A percentile compares a stretch with the other conserved stretches of the same genome.
phyloP scores from a whole-genome alignment of 192 early-diverging fungal species.

The Funneliformis mosseae region DNA sequence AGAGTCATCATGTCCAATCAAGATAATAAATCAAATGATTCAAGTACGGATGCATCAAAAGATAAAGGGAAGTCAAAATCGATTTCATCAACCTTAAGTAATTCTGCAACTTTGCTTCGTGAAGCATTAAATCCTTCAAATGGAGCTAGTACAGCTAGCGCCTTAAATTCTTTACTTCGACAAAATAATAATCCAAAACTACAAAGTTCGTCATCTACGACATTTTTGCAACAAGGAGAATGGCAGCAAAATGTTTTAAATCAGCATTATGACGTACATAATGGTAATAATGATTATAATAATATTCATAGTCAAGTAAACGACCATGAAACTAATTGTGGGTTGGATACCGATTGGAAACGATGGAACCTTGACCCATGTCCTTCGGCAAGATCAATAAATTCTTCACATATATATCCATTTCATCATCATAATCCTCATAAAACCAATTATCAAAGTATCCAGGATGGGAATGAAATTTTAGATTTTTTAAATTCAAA shows the following conservation, averaged over 20 bases:
- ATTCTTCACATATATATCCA: not conserved
- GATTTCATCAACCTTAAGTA: not conserved
- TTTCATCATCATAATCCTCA: constrained; percentile 12
- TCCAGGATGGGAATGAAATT: constrained; percentile 36
- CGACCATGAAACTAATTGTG: not conserved
- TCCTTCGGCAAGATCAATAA: not conserved
- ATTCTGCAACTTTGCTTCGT: not conserved
- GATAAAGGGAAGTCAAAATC: not conserved
- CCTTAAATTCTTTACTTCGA: not conserved
- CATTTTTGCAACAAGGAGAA: not conserved
- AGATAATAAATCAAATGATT: not conserved
- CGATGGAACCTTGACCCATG: not conserved
- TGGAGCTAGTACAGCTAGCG: not conserved
- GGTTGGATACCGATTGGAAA: not conserved
- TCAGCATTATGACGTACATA: not conserved
- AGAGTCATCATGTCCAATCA: not conserved
- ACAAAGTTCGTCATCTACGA: not conserved
- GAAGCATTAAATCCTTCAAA: not conserved
- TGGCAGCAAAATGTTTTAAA: not conserved
- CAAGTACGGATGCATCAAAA: not conserved
- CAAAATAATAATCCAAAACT: not conserved
- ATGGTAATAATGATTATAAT: not conserved
- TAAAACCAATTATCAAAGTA: not conserved
- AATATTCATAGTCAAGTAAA: not conserved
- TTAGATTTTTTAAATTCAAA: constrained; percentile 31